Evolutionary conservation across 2,329 filamentous ascomycete genomes (phyloP).

Genomic region (Pseudonectria buxi): DNA sequence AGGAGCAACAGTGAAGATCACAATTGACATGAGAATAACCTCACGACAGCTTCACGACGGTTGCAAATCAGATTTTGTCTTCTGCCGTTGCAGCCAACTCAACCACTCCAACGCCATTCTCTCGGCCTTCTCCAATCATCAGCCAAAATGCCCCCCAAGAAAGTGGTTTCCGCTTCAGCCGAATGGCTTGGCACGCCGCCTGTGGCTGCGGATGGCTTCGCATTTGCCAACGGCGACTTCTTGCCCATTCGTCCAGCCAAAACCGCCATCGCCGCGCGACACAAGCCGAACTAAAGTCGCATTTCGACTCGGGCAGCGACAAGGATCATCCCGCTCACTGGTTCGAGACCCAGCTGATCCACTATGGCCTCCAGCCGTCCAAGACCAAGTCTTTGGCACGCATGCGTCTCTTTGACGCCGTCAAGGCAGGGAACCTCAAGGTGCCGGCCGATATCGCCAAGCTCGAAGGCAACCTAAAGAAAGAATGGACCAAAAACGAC

Average conservation of each 20-base stretch:
- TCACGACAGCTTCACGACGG: no score
- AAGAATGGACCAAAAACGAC: conserved; percentile 47
- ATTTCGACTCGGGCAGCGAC: conserved; percentile 35
- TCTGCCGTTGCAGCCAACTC: no score
- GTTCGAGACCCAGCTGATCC: conserved; percentile 56
- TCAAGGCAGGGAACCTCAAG: conserved; percentile 39
- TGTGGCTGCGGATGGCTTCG: conserved; percentile 31
- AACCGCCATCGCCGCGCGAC: conserved; percentile 41
- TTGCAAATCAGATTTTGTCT: no score
- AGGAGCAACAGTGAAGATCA: no score
- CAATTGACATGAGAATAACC: no score
- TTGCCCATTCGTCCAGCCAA: conserved; percentile 36
- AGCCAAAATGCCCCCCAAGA: not conserved
- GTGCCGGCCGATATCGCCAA: conserved; percentile 42
- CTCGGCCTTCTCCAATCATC: no score
- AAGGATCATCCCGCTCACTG: conserved; percentile 51
- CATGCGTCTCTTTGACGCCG: conserved; percentile 50
- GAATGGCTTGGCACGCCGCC: conserved; percentile 13
- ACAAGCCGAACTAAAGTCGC: conserved; percentile 35
- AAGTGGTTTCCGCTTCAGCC: conserved; percentile 1
- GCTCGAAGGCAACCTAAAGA: conserved; percentile 50
- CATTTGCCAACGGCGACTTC: conserved; percentile 35
- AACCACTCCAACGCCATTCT: no score
- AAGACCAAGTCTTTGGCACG: conserved; percentile 53
- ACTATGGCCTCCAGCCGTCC: conserved; percentile 52